A percentile compares a stretch with the other conserved stretches of the same genome.
These are phyloP conservation scores for Tricholoma terreum DNA, from an alignment of 768 basidiomycete genomes.

Conservation along the genomic window DNA sequence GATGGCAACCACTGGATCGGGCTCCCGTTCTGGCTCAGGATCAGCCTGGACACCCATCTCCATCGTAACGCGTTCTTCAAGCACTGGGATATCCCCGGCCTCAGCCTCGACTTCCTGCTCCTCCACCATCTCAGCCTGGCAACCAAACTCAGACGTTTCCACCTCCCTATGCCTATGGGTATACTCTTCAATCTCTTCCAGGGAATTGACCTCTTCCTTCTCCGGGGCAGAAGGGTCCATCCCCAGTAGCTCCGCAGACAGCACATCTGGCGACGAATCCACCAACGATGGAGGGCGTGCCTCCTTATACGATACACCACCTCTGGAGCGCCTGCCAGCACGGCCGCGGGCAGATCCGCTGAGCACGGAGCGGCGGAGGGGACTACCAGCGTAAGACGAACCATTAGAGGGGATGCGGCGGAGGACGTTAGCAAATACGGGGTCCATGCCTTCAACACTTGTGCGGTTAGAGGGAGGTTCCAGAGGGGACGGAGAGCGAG, in stretches of 20 bases:
- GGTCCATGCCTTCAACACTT: slow-evolving; percentile 86
- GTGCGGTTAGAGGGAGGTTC: slow-evolving; percentile 54
- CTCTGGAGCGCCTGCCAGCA: slow-evolving; percentile 52
- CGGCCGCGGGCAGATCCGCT: slow-evolving; percentile 49
- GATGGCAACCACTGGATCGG: slow-evolving; percentile 21
- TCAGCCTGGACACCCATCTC: slow-evolving; percentile 44
- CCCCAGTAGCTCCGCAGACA: slow-evolving; percentile 59
- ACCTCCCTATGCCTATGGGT: slow-evolving; percentile 38
- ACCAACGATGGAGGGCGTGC: slow-evolving; percentile 69
- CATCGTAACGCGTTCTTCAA: slow-evolving; percentile 22
- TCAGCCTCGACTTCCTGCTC: slow-evolving; percentile 23
- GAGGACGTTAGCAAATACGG: slow-evolving; percentile 76
- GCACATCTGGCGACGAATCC: slow-evolving; percentile 61
- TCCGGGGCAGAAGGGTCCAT: slow-evolving; percentile 38
- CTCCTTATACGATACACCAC: slow-evolving; percentile 69
- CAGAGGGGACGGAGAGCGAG: slow-evolving; percentile 38
- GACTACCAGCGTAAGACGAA: slow-evolving; percentile 49
- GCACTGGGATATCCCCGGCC: slow-evolving; percentile 26
- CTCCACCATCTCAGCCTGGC: slow-evolving; percentile 57
- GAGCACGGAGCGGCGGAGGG: slow-evolving; percentile 58
- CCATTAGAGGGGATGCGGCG: slow-evolving; percentile 51
- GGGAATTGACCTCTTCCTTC: slow-evolving; percentile 31
- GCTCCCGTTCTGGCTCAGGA: slow-evolving; percentile 27
- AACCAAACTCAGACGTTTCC: slow-evolving; percentile 59
- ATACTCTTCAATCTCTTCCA: slow-evolving; percentile 37